Conservation (phyloP, 208 protist species). For the Herpetomonas muscarum region DNA sequence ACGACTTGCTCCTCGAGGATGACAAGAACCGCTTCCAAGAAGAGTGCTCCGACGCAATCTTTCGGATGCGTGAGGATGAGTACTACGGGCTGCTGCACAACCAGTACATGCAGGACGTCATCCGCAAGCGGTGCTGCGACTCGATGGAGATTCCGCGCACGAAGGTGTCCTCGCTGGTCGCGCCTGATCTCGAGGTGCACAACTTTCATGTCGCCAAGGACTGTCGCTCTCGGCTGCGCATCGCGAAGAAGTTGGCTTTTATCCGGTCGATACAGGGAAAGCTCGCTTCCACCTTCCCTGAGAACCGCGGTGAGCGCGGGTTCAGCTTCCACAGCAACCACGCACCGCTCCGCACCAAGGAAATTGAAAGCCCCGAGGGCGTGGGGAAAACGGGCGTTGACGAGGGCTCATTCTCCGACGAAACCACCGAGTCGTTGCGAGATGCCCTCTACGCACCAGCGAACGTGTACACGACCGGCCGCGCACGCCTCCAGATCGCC, state of each 20-base stretch:
- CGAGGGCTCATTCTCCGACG: slow-evolving; percentile 5
- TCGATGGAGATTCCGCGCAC: slow-evolving; percentile 71
- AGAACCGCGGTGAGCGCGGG: neutral
- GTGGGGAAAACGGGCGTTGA: neutral
- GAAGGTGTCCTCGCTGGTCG: slow-evolving; percentile 57
- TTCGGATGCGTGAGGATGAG: slow-evolving; percentile 54
- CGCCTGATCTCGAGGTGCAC: slow-evolving; percentile 43
- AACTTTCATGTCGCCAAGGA: slow-evolving; percentile 78
- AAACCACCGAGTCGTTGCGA: neutral
- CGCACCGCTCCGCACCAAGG: neutral
- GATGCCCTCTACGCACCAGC: slow-evolving; percentile 36
- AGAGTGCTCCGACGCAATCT: slow-evolving; percentile 53
- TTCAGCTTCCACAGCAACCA: neutral
- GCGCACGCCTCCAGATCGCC: slow-evolving; percentile 59
- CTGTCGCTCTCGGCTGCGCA: slow-evolving; percentile 14
- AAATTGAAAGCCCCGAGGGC: neutral
- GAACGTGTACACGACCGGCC: slow-evolving; percentile 61
- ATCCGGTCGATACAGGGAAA: slow-evolving; percentile 56
- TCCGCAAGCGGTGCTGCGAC: slow-evolving; percentile 71
- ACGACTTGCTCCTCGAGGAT: slow-evolving; percentile 56
- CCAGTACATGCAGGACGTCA: slow-evolving; percentile 68
- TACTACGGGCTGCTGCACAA: slow-evolving; percentile 72
- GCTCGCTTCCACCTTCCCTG: slow-evolving; percentile 17
- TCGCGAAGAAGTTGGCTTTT: slow-evolving; percentile 79
- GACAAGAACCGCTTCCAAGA: slow-evolving; percentile 56